Evolutionary conservation across 352 stramenopile genomes (phyloP), one percentile per base, ranked within the genome.

Genomic region (Globisporangium nagaii): DNA sequence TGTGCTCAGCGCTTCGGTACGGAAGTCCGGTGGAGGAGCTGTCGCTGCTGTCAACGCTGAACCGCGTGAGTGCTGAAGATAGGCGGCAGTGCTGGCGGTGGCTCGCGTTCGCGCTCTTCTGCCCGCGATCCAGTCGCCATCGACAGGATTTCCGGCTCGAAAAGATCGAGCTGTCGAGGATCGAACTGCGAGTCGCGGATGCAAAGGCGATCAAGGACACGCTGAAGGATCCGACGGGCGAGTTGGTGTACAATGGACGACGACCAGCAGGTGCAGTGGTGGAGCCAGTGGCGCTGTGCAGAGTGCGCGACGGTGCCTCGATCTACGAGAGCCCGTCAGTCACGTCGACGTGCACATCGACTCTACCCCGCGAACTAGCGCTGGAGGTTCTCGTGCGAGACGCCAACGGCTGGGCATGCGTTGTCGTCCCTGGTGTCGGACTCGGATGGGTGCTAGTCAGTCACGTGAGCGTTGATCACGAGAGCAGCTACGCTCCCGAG

Each of bases 31-130:
- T 58, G 9, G 20, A 58, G 9, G 30, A 40, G 15, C 28, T 58
- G 3, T 58, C 51, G 51, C 24, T 58, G 12, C 27, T 48, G 2
- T 48, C 37, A 20, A 58, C 40, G 11, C n/a, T 58, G 24, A 53
- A 46, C 11, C 28, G 25, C 2, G 39, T 58, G 4, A 43, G 20
- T 6, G 39, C 51, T 5, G 20, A 3, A 10, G 43, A 60, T 10
- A n/a, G 53, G 3, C 19, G 28, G 34, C 42, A 60, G 17, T 53
- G 53, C 43, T 60, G 53, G 53, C 42, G 43, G 2, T 60, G 53
- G 53, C 53, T 60, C 19, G 43, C 43, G 45, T 60, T 60, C 11
- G 53, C 30, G 4, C 43, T 60, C 25, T 60, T 60, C 25, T 54
- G 54, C 43, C 53, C 53, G 17, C 53, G 53, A 17, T 47, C 22